Evolutionary conservation across 345 rosid genomes (phyloP).

Genomic region (Brassica incana): DNA sequence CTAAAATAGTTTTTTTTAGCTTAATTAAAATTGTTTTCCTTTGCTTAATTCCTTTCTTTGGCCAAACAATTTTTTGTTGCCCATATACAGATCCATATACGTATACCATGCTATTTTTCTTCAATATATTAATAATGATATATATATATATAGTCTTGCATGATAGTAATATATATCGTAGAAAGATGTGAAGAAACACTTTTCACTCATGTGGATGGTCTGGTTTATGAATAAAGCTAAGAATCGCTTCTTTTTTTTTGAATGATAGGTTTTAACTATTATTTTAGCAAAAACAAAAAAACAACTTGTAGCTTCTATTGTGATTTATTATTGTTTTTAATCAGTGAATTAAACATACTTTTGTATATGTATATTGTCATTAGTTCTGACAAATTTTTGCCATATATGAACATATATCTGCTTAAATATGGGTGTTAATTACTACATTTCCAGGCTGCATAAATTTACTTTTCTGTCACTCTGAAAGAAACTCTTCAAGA

Average conservation of each 20-base stretch:
- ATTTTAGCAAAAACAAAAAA: not conserved
- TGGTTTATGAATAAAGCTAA: conserved; percentile 3
- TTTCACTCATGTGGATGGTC: conserved; percentile 30
- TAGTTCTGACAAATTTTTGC: not conserved
- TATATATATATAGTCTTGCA: not conserved
- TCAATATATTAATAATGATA: not conserved
- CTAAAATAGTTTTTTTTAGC: too few species aligned
- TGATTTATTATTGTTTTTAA: not conserved
- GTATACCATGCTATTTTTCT: conserved; percentile 3
- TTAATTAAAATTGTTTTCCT: too few species aligned
- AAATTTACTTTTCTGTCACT: not conserved
- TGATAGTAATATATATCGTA: conserved; percentile 14
- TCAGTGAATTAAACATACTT: not conserved
- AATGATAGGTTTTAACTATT: not conserved
- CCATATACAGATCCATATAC: not conserved
- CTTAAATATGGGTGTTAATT: not conserved
- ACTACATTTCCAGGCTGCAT: not conserved
- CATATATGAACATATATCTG: not conserved
- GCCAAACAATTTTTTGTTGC: conserved; percentile 25
- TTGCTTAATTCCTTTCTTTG: not conserved
- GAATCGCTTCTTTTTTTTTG: too few species aligned
- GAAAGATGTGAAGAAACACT: conserved; percentile 27
- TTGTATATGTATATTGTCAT: not conserved
- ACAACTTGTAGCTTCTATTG: not conserved
- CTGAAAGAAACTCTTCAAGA: conserved; percentile 37